Conservation (phyloP, 306 rosid species). For the Oemleria cerasiformis region DNA sequence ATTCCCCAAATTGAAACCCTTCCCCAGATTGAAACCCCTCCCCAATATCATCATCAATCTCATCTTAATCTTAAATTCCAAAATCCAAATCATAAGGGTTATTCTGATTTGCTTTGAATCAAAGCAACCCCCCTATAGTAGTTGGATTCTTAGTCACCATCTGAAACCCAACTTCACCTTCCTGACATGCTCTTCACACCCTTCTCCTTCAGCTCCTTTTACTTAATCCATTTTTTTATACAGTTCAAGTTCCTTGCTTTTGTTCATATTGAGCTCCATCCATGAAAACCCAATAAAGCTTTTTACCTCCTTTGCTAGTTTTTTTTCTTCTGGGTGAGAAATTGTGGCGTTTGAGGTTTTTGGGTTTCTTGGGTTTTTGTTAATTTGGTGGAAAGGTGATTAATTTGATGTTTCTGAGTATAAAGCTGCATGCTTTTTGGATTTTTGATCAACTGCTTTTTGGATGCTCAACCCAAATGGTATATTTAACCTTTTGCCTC, state of each 20-base stretch:
- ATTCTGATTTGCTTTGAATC: conserved; percentile 68
- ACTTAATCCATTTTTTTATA: conserved; percentile 35
- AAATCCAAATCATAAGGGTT: too few species aligned
- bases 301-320: conserved; percentile 9
- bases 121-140: conserved; percentile 50
- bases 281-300: conserved; percentile 2
- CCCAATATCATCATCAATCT: too few species aligned
- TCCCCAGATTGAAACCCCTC: too few species aligned
- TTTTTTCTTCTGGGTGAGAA: conserved; percentile 10
- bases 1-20: too few species aligned
- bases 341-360: conserved; percentile 6
- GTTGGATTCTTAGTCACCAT: conserved; percentile 82
- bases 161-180: conserved; percentile 77
- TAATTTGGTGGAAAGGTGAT: conserved; percentile 11
- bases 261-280: conserved; percentile 24
- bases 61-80: too few species aligned
- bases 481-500: conserved; percentile 23
- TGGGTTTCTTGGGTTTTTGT: conserved; percentile 11
- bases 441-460: conserved; percentile 10
- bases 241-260: conserved; percentile 15
- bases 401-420: conserved; percentile 4
- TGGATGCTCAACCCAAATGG: conserved; percentile 26
- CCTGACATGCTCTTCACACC: conserved; percentile 59
- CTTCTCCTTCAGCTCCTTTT: conserved; percentile 16
- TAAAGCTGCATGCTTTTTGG: neutral